Percentiles rank a stretch among this genome's conserved stretches.
These are phyloP conservation scores for Wickerhamomyces rabaulensis DNA, from an alignment of 805 yeast species.

Conservation along the genomic window DNA sequence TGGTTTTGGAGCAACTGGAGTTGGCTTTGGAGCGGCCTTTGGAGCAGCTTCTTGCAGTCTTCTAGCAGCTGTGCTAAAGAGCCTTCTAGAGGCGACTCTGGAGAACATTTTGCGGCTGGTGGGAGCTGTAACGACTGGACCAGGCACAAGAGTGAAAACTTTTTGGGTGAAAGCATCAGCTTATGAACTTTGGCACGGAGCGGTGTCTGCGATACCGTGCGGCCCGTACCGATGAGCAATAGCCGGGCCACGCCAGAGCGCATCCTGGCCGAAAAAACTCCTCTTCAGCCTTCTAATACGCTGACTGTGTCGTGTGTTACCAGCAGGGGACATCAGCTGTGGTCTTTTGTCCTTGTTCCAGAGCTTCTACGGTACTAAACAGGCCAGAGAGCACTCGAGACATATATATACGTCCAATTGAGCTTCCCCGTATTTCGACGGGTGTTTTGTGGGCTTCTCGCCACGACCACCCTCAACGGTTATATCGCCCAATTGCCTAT, in stretches of 20 bases:
- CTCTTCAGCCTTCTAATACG: background rate
- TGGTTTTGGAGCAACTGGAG: constrained; percentile 9
- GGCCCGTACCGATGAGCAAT: background rate
- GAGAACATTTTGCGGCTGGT: constrained; percentile 4
- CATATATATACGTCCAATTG: too few relatives aligned
- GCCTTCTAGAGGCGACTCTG: constrained; percentile 4
- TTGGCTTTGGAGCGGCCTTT: constrained; percentile 6
- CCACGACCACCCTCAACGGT: too few relatives aligned
- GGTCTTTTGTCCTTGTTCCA: too few relatives aligned
- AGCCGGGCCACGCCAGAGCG: background rate
- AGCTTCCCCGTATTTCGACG: too few relatives aligned
- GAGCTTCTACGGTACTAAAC: too few relatives aligned
- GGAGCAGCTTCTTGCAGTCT: constrained; percentile 6
- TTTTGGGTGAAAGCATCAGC: background rate
- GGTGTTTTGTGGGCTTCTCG: too few relatives aligned
- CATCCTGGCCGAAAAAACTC: background rate
- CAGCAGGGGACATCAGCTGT: too few relatives aligned
- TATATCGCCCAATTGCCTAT: too few relatives aligned
- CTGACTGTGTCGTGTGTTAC: too few relatives aligned
- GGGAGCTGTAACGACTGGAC: too few relatives aligned
- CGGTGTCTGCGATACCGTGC: background rate
- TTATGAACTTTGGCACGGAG: background rate
- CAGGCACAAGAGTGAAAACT: background rate
- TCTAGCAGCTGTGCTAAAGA: constrained; percentile 7
- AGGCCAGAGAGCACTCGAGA: too few relatives aligned